phyloP scores from a whole-genome alignment of 352 stramenopile genomes.

The Phytophthora kernoviae region DNA sequence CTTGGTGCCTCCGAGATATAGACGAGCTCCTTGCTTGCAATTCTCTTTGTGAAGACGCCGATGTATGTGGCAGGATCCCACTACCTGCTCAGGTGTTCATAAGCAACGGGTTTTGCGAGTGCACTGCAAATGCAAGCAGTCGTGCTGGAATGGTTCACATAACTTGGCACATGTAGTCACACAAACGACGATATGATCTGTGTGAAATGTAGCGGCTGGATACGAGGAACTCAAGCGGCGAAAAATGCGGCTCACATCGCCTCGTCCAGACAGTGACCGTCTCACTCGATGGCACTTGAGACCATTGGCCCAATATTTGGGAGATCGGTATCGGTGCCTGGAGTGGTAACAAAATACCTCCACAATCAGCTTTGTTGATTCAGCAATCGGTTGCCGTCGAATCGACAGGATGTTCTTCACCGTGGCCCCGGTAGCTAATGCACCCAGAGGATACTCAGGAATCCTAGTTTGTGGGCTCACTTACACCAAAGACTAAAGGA shows the following conservation, averaged over 20 bases:
- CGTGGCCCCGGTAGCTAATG: constrained; percentile 10
- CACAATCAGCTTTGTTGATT: constrained; percentile 6
- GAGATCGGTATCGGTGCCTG: constrained; percentile 3
- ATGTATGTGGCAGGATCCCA: constrained; percentile 1
- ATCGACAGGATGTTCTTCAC: constrained; percentile 20
- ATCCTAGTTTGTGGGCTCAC: constrained; percentile 18
- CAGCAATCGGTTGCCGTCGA: constrained; percentile 29
- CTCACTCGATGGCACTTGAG: constrained; percentile 1
- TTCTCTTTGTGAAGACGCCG: not conserved
- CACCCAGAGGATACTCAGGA: constrained; percentile 24
- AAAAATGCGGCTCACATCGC: constrained; percentile 12
- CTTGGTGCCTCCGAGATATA: constrained; percentile 30
- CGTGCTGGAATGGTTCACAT: constrained; percentile 3
- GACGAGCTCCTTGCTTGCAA: constrained; percentile 15
- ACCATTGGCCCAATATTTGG: not conserved
- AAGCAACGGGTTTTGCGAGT: not conserved
- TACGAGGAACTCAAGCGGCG: constrained; percentile 14
- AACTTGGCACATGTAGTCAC: not conserved
- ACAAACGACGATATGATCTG: constrained; percentile 29
- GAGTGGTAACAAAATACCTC: not conserved
- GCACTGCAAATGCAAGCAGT: constrained; percentile 10
- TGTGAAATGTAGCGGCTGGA: constrained; percentile 26
- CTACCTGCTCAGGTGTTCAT: constrained; percentile 3
- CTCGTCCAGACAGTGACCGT: not conserved
- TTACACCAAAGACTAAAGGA: constrained; percentile 4